Conservation (phyloP, 2,329 filamentous ascomycete genomes). For the Orbilia blumenaviensis region DNA sequence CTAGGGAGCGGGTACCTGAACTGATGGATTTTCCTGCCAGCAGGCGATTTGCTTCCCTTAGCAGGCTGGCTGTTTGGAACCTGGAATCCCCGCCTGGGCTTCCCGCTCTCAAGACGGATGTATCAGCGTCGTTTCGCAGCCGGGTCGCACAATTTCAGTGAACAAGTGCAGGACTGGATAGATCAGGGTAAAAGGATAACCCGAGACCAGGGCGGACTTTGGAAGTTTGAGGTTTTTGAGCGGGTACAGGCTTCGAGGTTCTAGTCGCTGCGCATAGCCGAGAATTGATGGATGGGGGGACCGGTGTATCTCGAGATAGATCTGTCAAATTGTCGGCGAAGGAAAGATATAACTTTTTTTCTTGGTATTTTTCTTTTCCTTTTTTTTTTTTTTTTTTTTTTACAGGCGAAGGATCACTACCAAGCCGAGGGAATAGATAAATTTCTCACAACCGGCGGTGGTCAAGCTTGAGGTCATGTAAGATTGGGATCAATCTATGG, state of each 20-base stretch:
- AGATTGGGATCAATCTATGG: conserved; percentile 39
- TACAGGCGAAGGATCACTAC: conserved; percentile 19
- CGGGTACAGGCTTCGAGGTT: neutral
- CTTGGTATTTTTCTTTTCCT: conserved; percentile 6
- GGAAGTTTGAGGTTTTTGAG: neutral
- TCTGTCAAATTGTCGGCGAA: conserved; percentile 50
- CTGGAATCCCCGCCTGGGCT: conserved; percentile 18
- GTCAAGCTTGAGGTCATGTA: conserved; percentile 22
- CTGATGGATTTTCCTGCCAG: conserved; percentile 14
- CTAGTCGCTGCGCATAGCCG: conserved; percentile 46
- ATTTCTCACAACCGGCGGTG: conserved; percentile 31
- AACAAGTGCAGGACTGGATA: neutral
- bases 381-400: conserved; percentile 14
- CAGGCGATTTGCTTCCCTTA: conserved; percentile 16
- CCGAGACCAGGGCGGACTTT: neutral
- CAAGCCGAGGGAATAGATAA: conserved; percentile 39
- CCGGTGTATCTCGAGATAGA: conserved; percentile 21
- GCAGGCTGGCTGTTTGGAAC: neutral
- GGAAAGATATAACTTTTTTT: conserved; percentile 30
- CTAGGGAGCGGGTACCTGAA: conserved; percentile 50
- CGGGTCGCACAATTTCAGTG: conserved; percentile 43
- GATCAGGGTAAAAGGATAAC: conserved; percentile 13
- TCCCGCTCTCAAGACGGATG: conserved; percentile 28
- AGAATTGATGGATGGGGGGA: conserved; percentile 9
- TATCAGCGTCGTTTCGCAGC: conserved; percentile 39